These are phyloP conservation scores for Geotrichum reessii DNA, from an alignment of 1,139 yeast genomes.

Conservation along the genomic window DNA sequence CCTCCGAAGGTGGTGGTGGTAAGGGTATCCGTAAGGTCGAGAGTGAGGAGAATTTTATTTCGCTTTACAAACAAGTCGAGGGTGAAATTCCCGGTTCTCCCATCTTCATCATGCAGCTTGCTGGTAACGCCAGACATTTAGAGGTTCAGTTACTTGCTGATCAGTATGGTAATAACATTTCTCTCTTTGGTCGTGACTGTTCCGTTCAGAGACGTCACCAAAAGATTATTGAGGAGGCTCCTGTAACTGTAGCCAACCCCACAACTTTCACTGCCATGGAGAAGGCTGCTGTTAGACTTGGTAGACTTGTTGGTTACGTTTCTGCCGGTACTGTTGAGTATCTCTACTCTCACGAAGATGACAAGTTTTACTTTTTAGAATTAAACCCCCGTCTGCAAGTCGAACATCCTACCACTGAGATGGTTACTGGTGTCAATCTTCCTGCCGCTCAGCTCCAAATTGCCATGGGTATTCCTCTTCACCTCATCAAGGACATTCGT, in stretches of 20 bases:
- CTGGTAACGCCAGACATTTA: conserved; percentile 92
- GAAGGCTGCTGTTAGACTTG: conserved; percentile 92
- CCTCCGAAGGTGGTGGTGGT: conserved; percentile 99
- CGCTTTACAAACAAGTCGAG: conserved; percentile 80
- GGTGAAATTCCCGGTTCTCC: conserved; percentile 97
- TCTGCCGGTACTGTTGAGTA: conserved; percentile 99
- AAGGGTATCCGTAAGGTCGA: conserved; percentile 95
- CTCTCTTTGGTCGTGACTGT: conserved; percentile 93
- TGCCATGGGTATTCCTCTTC: conserved; percentile 98
- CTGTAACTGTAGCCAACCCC: conserved; percentile 84
- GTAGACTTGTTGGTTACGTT: conserved; percentile 93
- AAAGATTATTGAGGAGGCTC: conserved; percentile 94
- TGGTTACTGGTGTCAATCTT: conserved; percentile 96
- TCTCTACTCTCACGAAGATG: conserved; percentile 86
- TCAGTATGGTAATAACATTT: conserved; percentile 91
- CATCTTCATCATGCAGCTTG: conserved; percentile 87
- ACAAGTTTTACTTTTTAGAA: conserved; percentile 91
- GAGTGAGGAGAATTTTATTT: conserved; percentile 59
- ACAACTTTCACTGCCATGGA: conserved; percentile 90
- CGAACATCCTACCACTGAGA: conserved; percentile 98
- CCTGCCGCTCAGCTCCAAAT: conserved; percentile 98
- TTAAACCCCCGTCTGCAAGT: conserved; percentile 97
- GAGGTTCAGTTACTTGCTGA: conserved; percentile 93
- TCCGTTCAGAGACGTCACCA: conserved; percentile 97
- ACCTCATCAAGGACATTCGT: conserved; percentile 88